Conservation (phyloP, 2,329 filamentous ascomycete genomes). For the Cyphellophora europaea region DNA sequence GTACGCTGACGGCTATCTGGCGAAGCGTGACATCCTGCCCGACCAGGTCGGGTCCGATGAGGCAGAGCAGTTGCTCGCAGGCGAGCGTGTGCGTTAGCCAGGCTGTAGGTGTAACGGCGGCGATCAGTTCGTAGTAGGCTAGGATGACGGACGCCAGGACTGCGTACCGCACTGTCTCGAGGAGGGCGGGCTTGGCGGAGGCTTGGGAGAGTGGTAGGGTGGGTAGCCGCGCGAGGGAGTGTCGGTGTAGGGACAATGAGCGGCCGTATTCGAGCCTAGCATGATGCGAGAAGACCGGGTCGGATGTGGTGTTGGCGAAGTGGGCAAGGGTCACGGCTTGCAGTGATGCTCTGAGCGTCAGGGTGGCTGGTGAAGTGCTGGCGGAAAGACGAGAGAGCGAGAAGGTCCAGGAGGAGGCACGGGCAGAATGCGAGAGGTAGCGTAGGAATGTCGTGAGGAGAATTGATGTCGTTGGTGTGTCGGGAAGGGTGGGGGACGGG, state of each 20-base stretch:
- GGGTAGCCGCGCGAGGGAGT: no score
- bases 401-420: not conserved
- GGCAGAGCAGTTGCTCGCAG: conserved; percentile 1
- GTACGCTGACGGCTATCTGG: not conserved
- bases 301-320: conserved; percentile 1
- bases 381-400: not conserved
- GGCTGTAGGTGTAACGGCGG: not conserved
- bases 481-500: not conserved
- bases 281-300: no score
- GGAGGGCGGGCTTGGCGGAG: no score
- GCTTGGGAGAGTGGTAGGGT: no score
- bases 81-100: conserved; percentile 4
- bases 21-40: not conserved
- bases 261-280: no score
- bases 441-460: conserved; percentile 3
- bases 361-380: not conserved
- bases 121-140: conserved; percentile 5
- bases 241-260: no score
- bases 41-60: conserved; percentile 1
- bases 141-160: conserved; percentile 2
- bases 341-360: conserved; percentile 1
- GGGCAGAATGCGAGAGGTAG: conserved; percentile 1
- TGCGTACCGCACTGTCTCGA: conserved; percentile 3
- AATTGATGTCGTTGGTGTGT: conserved; percentile 1
- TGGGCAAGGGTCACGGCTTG: conserved; percentile 3